Conservation (phyloP, 306 rosid species). For the Biancaea sappan region DNA sequence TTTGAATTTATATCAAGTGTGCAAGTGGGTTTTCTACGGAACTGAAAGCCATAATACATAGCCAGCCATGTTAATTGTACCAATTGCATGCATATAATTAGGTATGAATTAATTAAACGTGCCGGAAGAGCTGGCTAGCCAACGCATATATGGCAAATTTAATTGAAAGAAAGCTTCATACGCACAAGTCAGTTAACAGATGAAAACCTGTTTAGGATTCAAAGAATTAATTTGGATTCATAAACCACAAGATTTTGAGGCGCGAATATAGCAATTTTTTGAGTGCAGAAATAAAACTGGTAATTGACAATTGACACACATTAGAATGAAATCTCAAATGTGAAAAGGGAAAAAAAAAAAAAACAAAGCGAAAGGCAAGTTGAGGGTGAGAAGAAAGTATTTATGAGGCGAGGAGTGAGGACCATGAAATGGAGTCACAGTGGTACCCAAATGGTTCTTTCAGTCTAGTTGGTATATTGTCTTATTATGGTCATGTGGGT, state of each 20-base stretch:
- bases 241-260: no score
- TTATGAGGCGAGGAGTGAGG: constrained; percentile 22
- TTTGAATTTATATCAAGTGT: not conserved
- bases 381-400: constrained; percentile 18
- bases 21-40: not conserved
- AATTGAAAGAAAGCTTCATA: not conserved
- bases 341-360: not conserved
- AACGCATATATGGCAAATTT: not conserved
- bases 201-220: no score
- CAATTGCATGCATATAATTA: not conserved
- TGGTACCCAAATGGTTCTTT: constrained; percentile 25
- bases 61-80: not conserved
- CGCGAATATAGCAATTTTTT: no score
- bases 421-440: constrained; percentile 33
- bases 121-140: not conserved
- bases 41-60: not conserved
- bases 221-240: no score
- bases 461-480: constrained; percentile 46
- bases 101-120: not conserved
- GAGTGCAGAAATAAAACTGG: no score
- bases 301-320: no score
- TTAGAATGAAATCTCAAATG: not conserved
- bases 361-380: not conserved
- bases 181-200: not conserved
- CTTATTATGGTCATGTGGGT: constrained; percentile 43